Base-by-base conservation (phyloP, 805 yeast genomes). In the Lipomyces chichibuensis region DNA sequence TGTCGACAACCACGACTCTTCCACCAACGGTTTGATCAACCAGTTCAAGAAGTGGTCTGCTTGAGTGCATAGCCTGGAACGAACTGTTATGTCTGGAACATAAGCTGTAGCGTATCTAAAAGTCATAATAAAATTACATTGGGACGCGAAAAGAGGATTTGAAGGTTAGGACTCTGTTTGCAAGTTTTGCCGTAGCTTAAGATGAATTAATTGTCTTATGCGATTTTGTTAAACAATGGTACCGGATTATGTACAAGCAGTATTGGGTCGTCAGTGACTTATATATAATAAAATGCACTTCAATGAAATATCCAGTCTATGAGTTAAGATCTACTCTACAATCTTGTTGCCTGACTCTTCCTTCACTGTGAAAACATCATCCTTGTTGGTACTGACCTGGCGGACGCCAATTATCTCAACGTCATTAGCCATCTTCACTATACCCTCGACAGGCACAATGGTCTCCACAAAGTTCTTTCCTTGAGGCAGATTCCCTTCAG, bases 1-100 rank as follows among this genome's bases (percentile, higher is more conserved):
- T 64, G 87, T 90, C 64, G 78, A 82, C 46, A 77, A 87, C 68
- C 99, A 95, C 80, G 99, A 95, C 79, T 88, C 88, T 52, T 90
- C 97, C 59, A 95, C 99, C 75, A 89, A 90, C 78, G 92, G 90
- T 72, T 86, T 95, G 82, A 92, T 95, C 82, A 94, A 95, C 89
- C 90, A 89, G 83, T 95, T 92, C 89, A 94, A 94, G 84, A 78
- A 84, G 75, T 94, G 71, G 71, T 55, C 67, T n/a, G 65, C 51
- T 37, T 66, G 35, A 37, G 14, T 37, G 43, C 17, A 2, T 13
- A 23, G 8, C 2, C 11, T 11, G 3, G 23, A 43, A 43, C 23
- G 23, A n/a, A n/a, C 4, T 57, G 63, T 51, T 56, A 49, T 11
- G 61, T 60, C 17, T 60, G 53, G 46, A 13, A 2, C 8, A 13